phyloP scores from a whole-genome alignment of 345 rosid species.

The Cardamine resedifolia region DNA sequence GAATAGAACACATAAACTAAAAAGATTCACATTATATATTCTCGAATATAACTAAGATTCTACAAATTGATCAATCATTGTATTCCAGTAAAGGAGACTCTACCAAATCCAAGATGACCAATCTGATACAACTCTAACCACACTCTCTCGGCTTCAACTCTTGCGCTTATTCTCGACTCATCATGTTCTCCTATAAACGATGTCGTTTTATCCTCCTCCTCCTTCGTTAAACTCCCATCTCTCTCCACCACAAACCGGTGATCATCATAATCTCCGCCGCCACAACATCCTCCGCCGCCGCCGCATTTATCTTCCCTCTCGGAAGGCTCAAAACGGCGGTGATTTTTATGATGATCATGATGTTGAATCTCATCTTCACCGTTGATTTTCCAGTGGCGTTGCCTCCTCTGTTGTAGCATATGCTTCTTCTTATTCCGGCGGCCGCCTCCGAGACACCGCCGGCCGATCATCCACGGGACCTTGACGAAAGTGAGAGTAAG shows the following conservation, averaged over 20 bases:
- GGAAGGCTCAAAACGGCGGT: slow-evolving; percentile 27
- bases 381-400: background rate
- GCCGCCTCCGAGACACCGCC: slow-evolving; percentile 49
- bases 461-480: slow-evolving; percentile 67
- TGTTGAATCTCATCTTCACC: slow-evolving; percentile 27
- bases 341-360: background rate
- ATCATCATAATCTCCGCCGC: slow-evolving; percentile 30
- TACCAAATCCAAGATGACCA: slow-evolving; percentile 89
- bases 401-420: background rate
- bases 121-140: slow-evolving; percentile 76
- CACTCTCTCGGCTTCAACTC: slow-evolving; percentile 61
- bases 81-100: slow-evolving; percentile 70
- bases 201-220: slow-evolving; percentile 18
- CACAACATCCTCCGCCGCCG: slow-evolving; percentile 16
- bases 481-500: slow-evolving; percentile 67
- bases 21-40: slow-evolving; percentile 11
- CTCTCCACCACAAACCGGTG: slow-evolving; percentile 40
- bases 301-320: slow-evolving; percentile 24
- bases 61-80: slow-evolving; percentile 21
- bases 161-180: slow-evolving; percentile 42
- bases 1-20: background rate
- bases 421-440: slow-evolving; percentile 28
- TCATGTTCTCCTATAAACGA: slow-evolving; percentile 35
- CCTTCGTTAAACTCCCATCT: slow-evolving; percentile 43
- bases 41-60: background rate